Evolutionary conservation across 2,329 filamentous ascomycete species (phyloP).

Genomic region (Berkeleyomyces rouxiae): DNA sequence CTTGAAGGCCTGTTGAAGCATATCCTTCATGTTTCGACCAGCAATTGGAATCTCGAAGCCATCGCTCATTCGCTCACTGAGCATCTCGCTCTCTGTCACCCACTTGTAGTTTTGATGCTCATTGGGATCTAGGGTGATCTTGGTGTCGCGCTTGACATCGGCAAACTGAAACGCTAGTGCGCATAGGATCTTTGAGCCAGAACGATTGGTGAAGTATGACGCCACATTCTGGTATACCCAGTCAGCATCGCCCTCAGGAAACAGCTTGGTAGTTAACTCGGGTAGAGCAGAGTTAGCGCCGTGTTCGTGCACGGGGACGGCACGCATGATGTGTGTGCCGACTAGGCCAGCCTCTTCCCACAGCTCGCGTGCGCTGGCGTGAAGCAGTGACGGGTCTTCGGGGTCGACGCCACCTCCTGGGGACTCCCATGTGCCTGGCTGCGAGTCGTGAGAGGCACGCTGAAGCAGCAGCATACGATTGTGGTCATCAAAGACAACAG

Average conservation of each 20-base stretch:
- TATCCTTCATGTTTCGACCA: slow-evolving; percentile 13
- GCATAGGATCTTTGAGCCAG: slow-evolving; percentile 19
- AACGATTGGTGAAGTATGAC: slow-evolving; percentile 21
- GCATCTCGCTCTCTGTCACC: slow-evolving; percentile 25
- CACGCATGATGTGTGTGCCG: slow-evolving; percentile 18
- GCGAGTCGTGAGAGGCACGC: slow-evolving; percentile 28
- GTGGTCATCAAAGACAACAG: slow-evolving; percentile 22
- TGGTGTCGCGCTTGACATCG: slow-evolving; percentile 16
- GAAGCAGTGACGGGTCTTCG: slow-evolving; percentile 26
- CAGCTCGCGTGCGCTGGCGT: slow-evolving; percentile 30
- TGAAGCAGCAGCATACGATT: slow-evolving; percentile 29
- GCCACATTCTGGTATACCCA: slow-evolving; percentile 5
- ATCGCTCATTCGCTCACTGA: slow-evolving; percentile 17
- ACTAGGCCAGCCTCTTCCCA: slow-evolving; percentile 30
- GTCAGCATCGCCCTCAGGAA: not conserved
- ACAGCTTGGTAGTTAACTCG: not conserved
- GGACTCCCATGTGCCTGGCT: slow-evolving; percentile 31
- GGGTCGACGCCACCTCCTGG: slow-evolving; percentile 32
- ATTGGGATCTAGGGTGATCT: slow-evolving; percentile 23
- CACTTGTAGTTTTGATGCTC: slow-evolving; percentile 27
- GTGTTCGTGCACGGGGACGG: slow-evolving; percentile 19
- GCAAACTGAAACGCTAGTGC: slow-evolving; percentile 24
- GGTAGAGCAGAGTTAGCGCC: slow-evolving; percentile 12
- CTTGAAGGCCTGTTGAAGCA: slow-evolving; percentile 11
- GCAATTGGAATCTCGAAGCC: slow-evolving; percentile 21